Base-by-base conservation (phyloP, 2,329 filamentous ascomycete genomes). In the Penicillium sp. region DNA sequence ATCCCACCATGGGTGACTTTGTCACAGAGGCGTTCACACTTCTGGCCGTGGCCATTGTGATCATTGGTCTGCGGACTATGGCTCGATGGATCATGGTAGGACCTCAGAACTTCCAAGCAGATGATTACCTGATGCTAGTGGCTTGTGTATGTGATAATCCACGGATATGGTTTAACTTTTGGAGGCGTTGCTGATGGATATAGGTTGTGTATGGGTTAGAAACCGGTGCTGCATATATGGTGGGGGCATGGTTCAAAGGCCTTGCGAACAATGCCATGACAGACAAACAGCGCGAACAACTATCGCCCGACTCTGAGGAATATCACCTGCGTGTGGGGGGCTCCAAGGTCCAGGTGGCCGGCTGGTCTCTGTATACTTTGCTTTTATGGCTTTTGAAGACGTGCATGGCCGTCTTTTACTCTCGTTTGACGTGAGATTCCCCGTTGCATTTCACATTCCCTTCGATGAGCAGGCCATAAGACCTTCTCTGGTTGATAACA, bases 111-210 rank as follows among this genome's bases (percentile, higher is more conserved):
- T 79, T 88, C 57, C 78, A 81, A 63, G 75, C 79, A 1, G 86
- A 88, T 69, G 86, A 89, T 61, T 87, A 84, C 65, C 68, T 88
- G 34, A 85, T 87, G 73, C 71, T 82, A 47, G n/a, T 85, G 17
- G 84, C 81, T 5, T 78, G 79, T 60, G 83, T 86, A 70, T 67
- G 81, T 68, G 25, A n/a, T 2, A 20, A 8, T 15, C 43, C 31
- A n/a, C 22, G 15, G 5, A 3, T 14, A 3, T 15, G 4, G 14
- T 11, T 42, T 5, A 17, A 17, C 4, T 6, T 25, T 22, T 38
- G 22, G 11, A 10, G 35, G 11, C n/a, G 2, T 42, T 45, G 59
- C 45, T 35, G 31, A 45, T 31, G 31, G 8, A 35, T 43, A n/a
- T 37, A 84, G 81, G 66, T 82, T 10, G 76, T 85, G 34, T 86